Conservation (phyloP, 2,329 filamentous ascomycete species). For the Exophiala xenobiotica region DNA sequence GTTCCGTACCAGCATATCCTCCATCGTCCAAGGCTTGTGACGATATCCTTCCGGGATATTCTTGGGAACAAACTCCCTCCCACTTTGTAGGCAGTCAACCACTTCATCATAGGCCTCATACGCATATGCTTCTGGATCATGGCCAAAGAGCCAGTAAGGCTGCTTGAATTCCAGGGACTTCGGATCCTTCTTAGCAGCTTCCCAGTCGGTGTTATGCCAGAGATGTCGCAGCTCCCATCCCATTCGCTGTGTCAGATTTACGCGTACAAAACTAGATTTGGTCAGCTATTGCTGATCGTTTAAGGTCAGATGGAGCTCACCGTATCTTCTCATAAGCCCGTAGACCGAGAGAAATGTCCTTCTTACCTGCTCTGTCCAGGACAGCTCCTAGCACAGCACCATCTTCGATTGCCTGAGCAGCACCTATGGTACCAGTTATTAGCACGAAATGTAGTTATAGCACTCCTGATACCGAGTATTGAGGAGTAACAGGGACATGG, state of each 20-base stretch:
- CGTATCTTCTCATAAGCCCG: constrained; percentile 5
- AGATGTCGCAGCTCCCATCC: constrained; percentile 34
- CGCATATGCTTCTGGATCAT: constrained; percentile 50
- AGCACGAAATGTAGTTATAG: no score
- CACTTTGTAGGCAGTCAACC: constrained; percentile 43
- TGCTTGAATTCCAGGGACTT: constrained; percentile 48
- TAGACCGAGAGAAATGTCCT: constrained; percentile 5
- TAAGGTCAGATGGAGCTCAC: neutral
- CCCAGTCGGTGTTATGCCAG: constrained; percentile 55
- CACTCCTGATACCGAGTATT: no score
- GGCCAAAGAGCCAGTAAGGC: constrained; percentile 51
- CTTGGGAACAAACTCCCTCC: constrained; percentile 43
- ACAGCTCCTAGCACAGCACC: constrained; percentile 30
- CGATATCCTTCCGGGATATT: constrained; percentile 48
- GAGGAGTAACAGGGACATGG: no score
- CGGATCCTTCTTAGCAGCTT: constrained; percentile 41
- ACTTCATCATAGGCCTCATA: constrained; percentile 39
- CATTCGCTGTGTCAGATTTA: constrained; percentile 50
- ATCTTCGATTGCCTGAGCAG: constrained; percentile 23
- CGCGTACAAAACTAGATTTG: constrained; percentile 43
- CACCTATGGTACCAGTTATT: no score
- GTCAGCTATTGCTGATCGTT: neutral
- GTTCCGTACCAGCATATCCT: constrained; percentile 34
- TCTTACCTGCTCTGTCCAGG: neutral
- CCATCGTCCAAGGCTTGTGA: constrained; percentile 44